phyloP scores from a whole-genome alignment of 2,329 filamentous ascomycete species.

The Cladosporium sp. region DNA sequence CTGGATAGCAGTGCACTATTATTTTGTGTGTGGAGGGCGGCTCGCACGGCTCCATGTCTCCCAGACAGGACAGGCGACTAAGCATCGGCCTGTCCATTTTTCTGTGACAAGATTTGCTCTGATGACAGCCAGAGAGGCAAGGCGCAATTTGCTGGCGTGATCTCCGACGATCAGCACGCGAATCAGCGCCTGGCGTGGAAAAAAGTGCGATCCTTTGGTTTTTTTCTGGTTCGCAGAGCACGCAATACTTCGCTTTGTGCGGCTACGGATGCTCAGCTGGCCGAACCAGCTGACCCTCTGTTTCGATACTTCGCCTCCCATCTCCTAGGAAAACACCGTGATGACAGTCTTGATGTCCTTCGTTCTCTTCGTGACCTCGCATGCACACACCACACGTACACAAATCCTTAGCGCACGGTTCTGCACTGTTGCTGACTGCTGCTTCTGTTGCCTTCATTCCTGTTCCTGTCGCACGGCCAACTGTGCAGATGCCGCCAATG shows the following conservation, averaged over 20 bases:
- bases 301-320: not conserved
- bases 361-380: slow-evolving; percentile 7
- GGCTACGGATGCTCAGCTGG: slow-evolving; percentile 12
- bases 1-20: slow-evolving; percentile 4
- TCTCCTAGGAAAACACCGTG: not conserved
- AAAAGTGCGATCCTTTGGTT: not conserved
- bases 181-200: slow-evolving; percentile 3
- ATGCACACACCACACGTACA: not conserved
- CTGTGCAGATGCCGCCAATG: slow-evolving; percentile 7
- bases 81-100: slow-evolving; percentile 2
- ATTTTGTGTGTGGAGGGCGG: slow-evolving; percentile 14
- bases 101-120: slow-evolving; percentile 1
- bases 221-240: slow-evolving; percentile 8
- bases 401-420: not conserved
- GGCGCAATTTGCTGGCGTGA: slow-evolving; percentile 14
- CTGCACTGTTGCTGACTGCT: slow-evolving; percentile 9
- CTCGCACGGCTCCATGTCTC: slow-evolving; percentile 11
- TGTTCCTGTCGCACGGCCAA: slow-evolving; percentile 14
- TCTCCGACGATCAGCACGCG: slow-evolving; percentile 12
- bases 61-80: not conserved
- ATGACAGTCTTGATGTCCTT: not conserved
- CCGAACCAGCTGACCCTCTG: slow-evolving; percentile 12
- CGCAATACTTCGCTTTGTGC: slow-evolving; percentile 7
- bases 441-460: slow-evolving; percentile 17
- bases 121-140: slow-evolving; percentile 1